phyloP scores from a whole-genome alignment of 2,329 filamentous ascomycete genomes.

The Fusarium sublunatum region DNA sequence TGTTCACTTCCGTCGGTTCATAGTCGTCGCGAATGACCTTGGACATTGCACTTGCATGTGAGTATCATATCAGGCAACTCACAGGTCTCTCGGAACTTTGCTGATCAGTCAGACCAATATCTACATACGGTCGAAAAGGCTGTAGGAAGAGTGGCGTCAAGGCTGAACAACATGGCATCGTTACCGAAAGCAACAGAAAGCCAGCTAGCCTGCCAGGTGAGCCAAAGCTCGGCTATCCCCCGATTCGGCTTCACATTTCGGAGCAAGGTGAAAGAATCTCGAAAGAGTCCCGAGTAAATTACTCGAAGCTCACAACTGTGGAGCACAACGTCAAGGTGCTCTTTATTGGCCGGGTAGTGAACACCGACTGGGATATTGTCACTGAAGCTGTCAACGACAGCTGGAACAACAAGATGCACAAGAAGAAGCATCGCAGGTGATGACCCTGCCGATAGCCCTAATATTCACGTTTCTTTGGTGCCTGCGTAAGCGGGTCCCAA shows the following conservation, averaged over 20 bases:
- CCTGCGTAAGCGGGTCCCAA: slow-evolving; percentile 31
- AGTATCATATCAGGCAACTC: slow-evolving; percentile 39
- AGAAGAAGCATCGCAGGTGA: slow-evolving; percentile 44
- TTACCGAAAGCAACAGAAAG: slow-evolving; percentile 54
- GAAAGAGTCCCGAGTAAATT: slow-evolving; percentile 66
- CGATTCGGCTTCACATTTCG: slow-evolving; percentile 59
- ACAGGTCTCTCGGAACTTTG: not conserved
- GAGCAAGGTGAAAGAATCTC: slow-evolving; percentile 59
- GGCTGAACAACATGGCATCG: slow-evolving; percentile 64
- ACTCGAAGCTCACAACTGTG: slow-evolving; percentile 66
- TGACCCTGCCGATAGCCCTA: slow-evolving; percentile 18
- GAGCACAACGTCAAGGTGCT: slow-evolving; percentile 69
- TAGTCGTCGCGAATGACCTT: slow-evolving; percentile 62
- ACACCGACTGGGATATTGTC: slow-evolving; percentile 56
- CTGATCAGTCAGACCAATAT: slow-evolving; percentile 59
- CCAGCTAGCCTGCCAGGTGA: slow-evolving; percentile 55
- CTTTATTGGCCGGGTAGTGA: slow-evolving; percentile 63
- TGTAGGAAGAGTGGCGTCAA: slow-evolving; percentile 66
- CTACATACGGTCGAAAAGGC: slow-evolving; percentile 64
- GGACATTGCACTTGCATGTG: slow-evolving; percentile 69
- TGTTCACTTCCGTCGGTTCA: slow-evolving; percentile 64
- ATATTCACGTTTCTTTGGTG: slow-evolving; percentile 44
- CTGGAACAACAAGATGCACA: slow-evolving; percentile 60
- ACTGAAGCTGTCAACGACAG: slow-evolving; percentile 60
- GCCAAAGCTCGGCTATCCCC: slow-evolving; percentile 59